These are phyloP conservation scores for Phytophthora macrochlamydospora DNA, from an alignment of 352 stramenopile species.

Conservation along the genomic window DNA sequence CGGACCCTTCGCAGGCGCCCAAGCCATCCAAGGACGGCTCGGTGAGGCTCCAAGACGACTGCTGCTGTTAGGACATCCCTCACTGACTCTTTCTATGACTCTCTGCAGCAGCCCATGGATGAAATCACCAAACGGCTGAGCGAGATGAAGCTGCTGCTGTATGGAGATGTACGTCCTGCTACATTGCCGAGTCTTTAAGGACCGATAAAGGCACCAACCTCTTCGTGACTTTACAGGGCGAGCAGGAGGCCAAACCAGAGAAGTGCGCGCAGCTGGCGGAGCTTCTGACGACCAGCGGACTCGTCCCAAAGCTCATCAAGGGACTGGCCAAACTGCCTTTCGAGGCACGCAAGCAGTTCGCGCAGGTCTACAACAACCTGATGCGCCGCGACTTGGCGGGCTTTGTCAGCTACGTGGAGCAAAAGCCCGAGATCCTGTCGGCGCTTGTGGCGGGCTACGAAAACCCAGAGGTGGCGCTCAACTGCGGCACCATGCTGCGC, in stretches of 20 bases:
- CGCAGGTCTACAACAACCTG: slow-evolving; percentile 91
- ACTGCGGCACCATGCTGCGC: slow-evolving; percentile 90
- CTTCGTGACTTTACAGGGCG: slow-evolving; percentile 38
- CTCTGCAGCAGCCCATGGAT: slow-evolving; percentile 43
- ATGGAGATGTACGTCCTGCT: slow-evolving; percentile 57
- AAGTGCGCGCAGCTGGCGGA: slow-evolving; percentile 82
- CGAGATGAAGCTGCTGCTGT: slow-evolving; percentile 87
- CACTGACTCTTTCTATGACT: not conserved
- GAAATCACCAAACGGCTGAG: slow-evolving; percentile 83
- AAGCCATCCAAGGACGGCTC: slow-evolving; percentile 73
- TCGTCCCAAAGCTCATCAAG: slow-evolving; percentile 75
- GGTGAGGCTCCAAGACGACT: slow-evolving; percentile 17
- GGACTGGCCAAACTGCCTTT: slow-evolving; percentile 81
- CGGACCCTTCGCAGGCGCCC: slow-evolving; percentile 46
- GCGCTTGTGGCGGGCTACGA: slow-evolving; percentile 85
- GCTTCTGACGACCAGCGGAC: slow-evolving; percentile 68
- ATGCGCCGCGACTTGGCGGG: slow-evolving; percentile 83
- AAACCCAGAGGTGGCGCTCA: slow-evolving; percentile 87
- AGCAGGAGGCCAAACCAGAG: slow-evolving; percentile 78
- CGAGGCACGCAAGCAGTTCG: slow-evolving; percentile 86
- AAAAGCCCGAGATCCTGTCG: slow-evolving; percentile 74
- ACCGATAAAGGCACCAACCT: not conserved
- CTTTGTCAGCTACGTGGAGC: slow-evolving; percentile 85
- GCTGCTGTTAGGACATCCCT: not conserved
- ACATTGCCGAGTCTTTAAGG: not conserved